Evolutionary conservation across 495 filamentous ascomycete genomes (phyloP), one percentile per base, ranked within the genome.

Genomic region (Thermochaetoides thermophila): DNA sequence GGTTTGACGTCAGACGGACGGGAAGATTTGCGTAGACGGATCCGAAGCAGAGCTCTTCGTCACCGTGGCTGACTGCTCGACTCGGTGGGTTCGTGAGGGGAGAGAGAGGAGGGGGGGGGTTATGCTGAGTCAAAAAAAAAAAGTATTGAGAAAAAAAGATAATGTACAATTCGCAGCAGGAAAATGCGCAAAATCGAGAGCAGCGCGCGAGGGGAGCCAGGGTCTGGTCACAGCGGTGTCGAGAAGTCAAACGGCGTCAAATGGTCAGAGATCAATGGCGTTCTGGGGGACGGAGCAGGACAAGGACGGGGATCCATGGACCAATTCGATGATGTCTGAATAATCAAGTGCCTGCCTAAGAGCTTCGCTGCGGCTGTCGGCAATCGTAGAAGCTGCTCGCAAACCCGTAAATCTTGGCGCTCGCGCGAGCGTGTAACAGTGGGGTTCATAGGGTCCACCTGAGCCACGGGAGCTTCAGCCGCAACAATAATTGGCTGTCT

Each of bases 291-390:
- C 22, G 30, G 18, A 31, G 29, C 29, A 36, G 35, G 29, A 40
- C n/a, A n/a, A n/a, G n/a, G 32, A 34, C 34, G 37, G 30, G 37
- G 41, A 34, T 32, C 38, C 34, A 38, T 35, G 21, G 29, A n/a
- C n/a, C n/a, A n/a, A n/a, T n/a, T n/a, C 34, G 39, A 39, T 42
- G 39, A 45, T 44, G 47, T 39, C 35, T 49, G 40, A 52, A 46
- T 52, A 52, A 52, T 52, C 39, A 35, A 35, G 29, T 31, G 33
- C 21, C 27, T 13, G 28, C 18, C 5, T 18, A 23, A 13, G 31
- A 20, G 21, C 22, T 27, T 5, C 27, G 6, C 24, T 20, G 12
- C 24, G 29, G 32, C 35, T 38, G 29, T 41, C 29, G 42, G 28
- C 33, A 23, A 32, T 17, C 22, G 38, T 44, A 37, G 44, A 40